These are phyloP conservation scores for Candida bentonensis DNA, from an alignment of 805 yeast genomes.

Conservation along the genomic window DNA sequence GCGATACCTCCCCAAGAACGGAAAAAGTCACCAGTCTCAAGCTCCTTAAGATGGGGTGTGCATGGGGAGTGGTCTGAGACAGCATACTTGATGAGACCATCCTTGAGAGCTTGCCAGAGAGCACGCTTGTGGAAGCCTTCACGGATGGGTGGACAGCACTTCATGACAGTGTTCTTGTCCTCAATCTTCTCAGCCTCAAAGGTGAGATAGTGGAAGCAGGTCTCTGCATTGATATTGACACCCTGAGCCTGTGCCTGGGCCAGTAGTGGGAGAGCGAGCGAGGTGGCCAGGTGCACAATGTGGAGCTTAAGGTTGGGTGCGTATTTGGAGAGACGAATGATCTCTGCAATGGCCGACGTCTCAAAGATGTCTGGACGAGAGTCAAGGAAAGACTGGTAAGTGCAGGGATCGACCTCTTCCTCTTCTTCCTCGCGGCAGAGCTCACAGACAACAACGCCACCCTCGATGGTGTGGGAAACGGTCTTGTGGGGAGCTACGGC, in stretches of 20 bases:
- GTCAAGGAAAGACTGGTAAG: constrained; percentile 59
- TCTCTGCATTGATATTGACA: constrained; percentile 57
- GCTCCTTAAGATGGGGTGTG: constrained; percentile 76
- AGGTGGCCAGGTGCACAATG: constrained; percentile 81
- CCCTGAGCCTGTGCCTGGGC: constrained; percentile 40
- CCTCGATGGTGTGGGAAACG: not conserved
- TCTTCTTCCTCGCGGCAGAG: constrained; percentile 1
- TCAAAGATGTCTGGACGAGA: constrained; percentile 86
- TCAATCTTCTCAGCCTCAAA: constrained; percentile 67
- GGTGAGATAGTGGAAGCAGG: constrained; percentile 85
- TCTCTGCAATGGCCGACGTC: constrained; percentile 63
- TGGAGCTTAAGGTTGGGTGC: constrained; percentile 39
- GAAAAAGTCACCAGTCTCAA: constrained; percentile 74
- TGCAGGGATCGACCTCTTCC: constrained; percentile 33
- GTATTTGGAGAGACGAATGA: constrained; percentile 45
- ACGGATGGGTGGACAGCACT: constrained; percentile 93
- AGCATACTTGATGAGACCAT: constrained; percentile 60
- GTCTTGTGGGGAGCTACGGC: not conserved
- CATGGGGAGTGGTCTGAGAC: constrained; percentile 96
- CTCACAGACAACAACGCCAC: not conserved
- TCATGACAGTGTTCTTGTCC: constrained; percentile 66
- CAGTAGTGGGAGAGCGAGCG: constrained; percentile 66
- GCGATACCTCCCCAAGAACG: constrained; percentile 96
- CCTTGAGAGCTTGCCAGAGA: constrained; percentile 66
- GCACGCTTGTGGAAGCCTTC: constrained; percentile 52